Percentiles rank a stretch among this genome's conserved stretches.
Evolutionary conservation across 176 grass and related monocot species (phyloP).

Genomic region (Rhynchospora breviuscula): DNA sequence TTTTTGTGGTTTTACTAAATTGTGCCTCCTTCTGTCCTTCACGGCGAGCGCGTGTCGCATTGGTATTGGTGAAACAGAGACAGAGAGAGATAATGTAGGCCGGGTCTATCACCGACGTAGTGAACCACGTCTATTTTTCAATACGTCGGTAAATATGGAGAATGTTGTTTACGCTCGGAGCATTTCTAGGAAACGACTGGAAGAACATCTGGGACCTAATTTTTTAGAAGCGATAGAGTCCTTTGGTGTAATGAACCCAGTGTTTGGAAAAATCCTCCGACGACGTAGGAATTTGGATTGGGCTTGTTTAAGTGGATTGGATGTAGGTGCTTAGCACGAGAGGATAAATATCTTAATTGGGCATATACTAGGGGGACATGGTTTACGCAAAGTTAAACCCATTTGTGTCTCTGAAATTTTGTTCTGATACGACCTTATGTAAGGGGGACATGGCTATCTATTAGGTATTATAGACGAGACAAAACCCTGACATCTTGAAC

Average conservation of each 20-base stretch:
- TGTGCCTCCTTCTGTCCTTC: neutral
- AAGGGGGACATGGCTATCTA: neutral
- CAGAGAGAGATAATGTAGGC: neutral
- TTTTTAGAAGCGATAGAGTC: neutral
- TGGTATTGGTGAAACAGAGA: too few species aligned
- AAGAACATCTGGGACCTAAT: neutral
- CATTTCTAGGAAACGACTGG: neutral
- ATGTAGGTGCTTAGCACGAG: neutral
- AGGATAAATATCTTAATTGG: neutral
- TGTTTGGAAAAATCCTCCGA: neutral
- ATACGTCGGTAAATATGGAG: neutral
- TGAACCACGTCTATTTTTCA: neutral
- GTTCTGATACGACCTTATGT: too few species aligned
- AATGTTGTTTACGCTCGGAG: neutral
- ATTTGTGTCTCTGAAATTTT: neutral
- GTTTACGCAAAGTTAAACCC: neutral
- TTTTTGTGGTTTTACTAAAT: slow-evolving; percentile 2
- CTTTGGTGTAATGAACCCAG: neutral
- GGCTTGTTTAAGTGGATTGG: neutral
- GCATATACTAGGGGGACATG: neutral
- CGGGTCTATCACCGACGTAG: neutral
- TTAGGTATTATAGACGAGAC: neutral
- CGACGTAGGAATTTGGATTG: neutral
- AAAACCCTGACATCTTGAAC: neutral
- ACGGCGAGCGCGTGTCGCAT: neutral